Conservation (phyloP, 106 monocot genomes). For the Agapanthus africanus region DNA sequence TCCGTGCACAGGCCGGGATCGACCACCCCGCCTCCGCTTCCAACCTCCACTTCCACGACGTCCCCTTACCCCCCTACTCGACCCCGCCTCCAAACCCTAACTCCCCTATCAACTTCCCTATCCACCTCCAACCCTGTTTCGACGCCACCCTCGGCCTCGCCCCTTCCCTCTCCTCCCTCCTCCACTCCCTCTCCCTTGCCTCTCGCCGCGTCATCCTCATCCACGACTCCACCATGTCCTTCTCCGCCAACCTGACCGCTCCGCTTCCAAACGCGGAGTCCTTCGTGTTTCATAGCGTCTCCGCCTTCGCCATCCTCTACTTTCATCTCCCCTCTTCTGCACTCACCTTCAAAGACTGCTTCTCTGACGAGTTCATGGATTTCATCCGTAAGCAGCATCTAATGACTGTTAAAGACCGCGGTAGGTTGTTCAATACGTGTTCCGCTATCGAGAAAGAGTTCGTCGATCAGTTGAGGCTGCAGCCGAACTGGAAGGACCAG, state of each 20-base stretch:
- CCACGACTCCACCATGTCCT: constrained; percentile 52
- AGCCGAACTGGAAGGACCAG: constrained; percentile 14
- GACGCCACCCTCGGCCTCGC: constrained; percentile 11
- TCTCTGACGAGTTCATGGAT: constrained; percentile 6
- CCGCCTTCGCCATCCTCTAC: constrained; percentile 14
- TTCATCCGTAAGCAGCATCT: neutral
- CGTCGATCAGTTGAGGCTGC: constrained; percentile 28
- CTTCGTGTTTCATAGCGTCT: constrained; percentile 45
- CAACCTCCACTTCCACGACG: constrained; percentile 34
- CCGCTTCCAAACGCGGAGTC: constrained; percentile 37
- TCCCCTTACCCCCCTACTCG: constrained; percentile 28
- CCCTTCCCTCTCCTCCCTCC: constrained; percentile 24
- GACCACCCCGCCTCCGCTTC: constrained; percentile 12
- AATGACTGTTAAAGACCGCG: constrained; percentile 1
- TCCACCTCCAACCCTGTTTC: constrained; percentile 16
- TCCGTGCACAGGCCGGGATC: constrained; percentile 52
- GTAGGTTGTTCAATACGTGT: constrained; percentile 46
- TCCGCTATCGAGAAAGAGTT: constrained; percentile 44
- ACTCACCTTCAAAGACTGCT: neutral
- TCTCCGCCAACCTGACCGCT: constrained; percentile 34
- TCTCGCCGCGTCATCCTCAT: constrained; percentile 47
- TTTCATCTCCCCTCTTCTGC: constrained; percentile 3
- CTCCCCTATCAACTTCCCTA: constrained; percentile 1
- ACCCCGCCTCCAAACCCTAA: constrained; percentile 20
- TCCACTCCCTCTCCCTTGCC: constrained; percentile 39